Conservation (phyloP, 148 eudicot species). For the Hydrangea macrophylla region DNA sequence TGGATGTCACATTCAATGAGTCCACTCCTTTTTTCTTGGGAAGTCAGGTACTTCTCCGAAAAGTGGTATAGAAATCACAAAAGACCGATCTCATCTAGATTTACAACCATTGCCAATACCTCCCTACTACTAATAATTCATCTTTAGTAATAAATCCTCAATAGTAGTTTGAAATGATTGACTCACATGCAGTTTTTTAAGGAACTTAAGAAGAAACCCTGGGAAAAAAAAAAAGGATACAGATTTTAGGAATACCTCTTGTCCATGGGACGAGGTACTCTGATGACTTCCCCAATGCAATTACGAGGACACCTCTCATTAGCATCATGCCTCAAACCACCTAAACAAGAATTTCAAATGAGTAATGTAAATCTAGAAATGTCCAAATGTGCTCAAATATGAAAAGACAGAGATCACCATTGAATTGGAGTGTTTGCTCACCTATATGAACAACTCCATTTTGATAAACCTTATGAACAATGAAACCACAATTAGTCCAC, state of each 20-base stretch:
- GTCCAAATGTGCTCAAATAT: constrained; percentile 13
- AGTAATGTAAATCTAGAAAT: constrained; percentile 7
- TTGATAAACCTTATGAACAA: constrained; percentile 45
- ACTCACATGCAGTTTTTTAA: neutral
- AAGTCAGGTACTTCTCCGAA: too few species aligned
- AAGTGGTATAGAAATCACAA: too few species aligned
- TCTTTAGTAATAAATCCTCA: too few species aligned
- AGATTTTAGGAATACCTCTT: constrained; percentile 39
- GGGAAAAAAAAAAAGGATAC: neutral
- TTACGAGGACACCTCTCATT: constrained; percentile 32
- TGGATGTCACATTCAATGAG: too few species aligned
- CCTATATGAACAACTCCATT: constrained; percentile 59
- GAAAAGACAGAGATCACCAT: constrained; percentile 9
- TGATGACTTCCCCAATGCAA: constrained; percentile 83
- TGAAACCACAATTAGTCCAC: constrained; percentile 31
- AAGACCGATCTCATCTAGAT: too few species aligned
- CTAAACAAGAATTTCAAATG: constrained; percentile 25
- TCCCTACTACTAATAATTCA: too few species aligned
- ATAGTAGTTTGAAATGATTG: neutral
- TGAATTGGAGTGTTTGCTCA: constrained; percentile 19
- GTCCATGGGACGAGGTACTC: constrained; percentile 32
- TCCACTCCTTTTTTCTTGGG: too few species aligned
- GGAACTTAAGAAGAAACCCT: constrained; percentile 3
- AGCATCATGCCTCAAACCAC: constrained; percentile 26
- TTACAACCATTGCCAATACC: too few species aligned